Base-by-base conservation (phyloP, 805 yeast genomes). In the Middelhovenomyces tepae region DNA sequence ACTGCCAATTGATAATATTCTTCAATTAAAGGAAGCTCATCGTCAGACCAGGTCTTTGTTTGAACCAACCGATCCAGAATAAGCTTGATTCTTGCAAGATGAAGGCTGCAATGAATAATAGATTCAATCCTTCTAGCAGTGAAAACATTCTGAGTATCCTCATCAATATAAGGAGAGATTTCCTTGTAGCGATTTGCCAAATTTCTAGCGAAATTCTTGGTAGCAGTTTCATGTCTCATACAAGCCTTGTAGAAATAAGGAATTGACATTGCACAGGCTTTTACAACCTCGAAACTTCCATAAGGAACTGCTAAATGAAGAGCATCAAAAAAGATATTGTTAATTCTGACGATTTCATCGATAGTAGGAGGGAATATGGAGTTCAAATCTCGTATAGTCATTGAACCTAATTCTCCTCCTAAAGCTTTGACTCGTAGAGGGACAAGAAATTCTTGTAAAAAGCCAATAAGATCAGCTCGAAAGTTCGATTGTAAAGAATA, bases 191-290 rank as follows among this genome's bases (percentile, higher is more conserved):
- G 56, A 15, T 51, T 40, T 9, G 41, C 30, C 29, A 14, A 5
- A 22, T 62, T 65, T 11, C 57, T 44, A 11, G 67, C 59, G 45
- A 84, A 84, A 34, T 69, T 66, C 43, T 75, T 76, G 7, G 91
- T 71, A 13, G 94, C 95, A 6, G 95, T 95, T 56, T 87, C 94
- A 56, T 89, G 96, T 37, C 96, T 67, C 65, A 86, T 83, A 46
- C 82, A 83, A 0, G 96, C 94, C 50, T 86, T 83, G 60, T 83
- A 89, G 53, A 86, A 89, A 54, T 84, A 85, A 0, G 96, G 95
- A 10, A 89, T 67, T 0, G 91, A 76, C 32, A 74, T 68, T 3
- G 86, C 91, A 50, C 93, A 72, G 1, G 89, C 94, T 40, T 73
- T 77, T 38, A 89, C 56, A 3, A 84, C 65, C 54, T 89, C 96